These are phyloP conservation scores for Amauroascus verrucosus DNA, from an alignment of 2,329 filamentous ascomycete species.

Conservation along the genomic window DNA sequence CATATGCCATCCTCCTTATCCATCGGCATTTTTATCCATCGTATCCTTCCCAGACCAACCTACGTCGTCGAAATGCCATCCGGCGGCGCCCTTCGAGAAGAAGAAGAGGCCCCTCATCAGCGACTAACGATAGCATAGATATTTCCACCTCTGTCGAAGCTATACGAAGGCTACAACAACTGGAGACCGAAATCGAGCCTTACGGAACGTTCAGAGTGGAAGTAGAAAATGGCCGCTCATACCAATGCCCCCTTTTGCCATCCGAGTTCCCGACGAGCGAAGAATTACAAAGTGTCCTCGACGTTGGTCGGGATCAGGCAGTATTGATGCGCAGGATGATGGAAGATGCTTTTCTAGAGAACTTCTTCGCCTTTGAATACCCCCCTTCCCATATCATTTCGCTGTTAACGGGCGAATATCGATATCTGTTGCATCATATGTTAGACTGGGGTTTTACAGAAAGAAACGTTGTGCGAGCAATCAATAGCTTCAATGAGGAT, in stretches of 20 bases:
- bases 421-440: conserved; percentile 31
- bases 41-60: conserved; percentile 20
- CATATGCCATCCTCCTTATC: conserved; percentile 35
- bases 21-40: conserved; percentile 26
- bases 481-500: conserved; percentile 32
- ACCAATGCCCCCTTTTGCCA: conserved; percentile 35
- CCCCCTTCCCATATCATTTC: conserved; percentile 28
- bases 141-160: conserved; percentile 20
- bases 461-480: conserved; percentile 29
- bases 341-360: conserved; percentile 36
- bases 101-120: conserved; percentile 6
- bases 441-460: conserved; percentile 30
- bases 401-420: conserved; percentile 27
- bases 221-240: conserved; percentile 32
- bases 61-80: conserved; percentile 34
- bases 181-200: conserved; percentile 33
- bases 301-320: conserved; percentile 30
- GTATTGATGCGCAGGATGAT: conserved; percentile 36
- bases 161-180: conserved; percentile 31
- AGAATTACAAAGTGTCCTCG: conserved; percentile 35
- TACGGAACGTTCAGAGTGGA: conserved; percentile 37
- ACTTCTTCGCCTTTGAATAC: conserved; percentile 35
- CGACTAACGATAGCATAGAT: not conserved
- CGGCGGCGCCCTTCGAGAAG: conserved; percentile 23
- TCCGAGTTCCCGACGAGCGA: conserved; percentile 34